Conservation (phyloP, 371 early-diverging fungal species). For the Dichotomocladium elegans region DNA sequence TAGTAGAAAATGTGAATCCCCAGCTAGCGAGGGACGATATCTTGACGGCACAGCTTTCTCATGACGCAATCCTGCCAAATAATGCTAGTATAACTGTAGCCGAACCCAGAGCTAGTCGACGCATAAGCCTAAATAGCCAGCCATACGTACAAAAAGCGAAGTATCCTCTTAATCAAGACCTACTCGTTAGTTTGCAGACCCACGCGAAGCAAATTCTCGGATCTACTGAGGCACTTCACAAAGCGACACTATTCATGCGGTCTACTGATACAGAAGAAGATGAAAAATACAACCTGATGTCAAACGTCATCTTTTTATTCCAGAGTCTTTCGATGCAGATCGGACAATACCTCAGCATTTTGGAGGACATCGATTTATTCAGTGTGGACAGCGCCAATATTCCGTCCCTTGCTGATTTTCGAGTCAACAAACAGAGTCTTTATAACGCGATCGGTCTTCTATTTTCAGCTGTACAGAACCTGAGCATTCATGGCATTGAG, state of each 20-base stretch:
- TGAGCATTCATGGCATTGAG: conserved; percentile 42
- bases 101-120: neutral
- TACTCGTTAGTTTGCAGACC: conserved; percentile 41
- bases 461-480: conserved; percentile 59
- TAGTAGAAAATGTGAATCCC: conserved; percentile 25
- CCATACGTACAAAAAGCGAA: conserved; percentile 20
- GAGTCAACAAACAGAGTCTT: conserved; percentile 60
- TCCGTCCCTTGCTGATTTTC: conserved; percentile 53
- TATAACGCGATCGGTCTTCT: conserved; percentile 67
- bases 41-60: neutral
- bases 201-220: conserved; percentile 45
- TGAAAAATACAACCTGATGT: conserved; percentile 13
- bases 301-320: conserved; percentile 36
- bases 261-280: neutral
- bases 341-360: conserved; percentile 27
- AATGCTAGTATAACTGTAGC: neutral
- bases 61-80: neutral
- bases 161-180: conserved; percentile 41
- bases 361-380: conserved; percentile 33
- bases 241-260: conserved; percentile 24
- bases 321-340: conserved; percentile 34
- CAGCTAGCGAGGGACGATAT: conserved; percentile 20
- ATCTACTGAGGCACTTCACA: conserved; percentile 38
- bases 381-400: conserved; percentile 22
- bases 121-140: conserved; percentile 6